Base-by-base conservation (phyloP, 495 filamentous ascomycete species). In the Talaromyces ruber region DNA sequence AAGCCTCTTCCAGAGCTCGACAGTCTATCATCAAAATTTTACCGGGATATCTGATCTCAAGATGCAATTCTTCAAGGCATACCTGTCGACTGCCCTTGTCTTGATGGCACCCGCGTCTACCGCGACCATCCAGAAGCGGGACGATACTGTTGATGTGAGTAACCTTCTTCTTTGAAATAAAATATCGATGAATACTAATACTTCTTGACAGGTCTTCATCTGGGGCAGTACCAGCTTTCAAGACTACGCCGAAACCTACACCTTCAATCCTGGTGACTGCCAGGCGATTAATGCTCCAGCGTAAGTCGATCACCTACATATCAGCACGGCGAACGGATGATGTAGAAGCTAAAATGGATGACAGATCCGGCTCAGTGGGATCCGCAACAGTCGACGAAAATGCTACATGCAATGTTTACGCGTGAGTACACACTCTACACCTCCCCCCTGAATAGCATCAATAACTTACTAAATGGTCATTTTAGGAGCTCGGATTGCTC, bases 321-420 rank as follows among this genome's bases (percentile, higher is more conserved):
- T 34, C n/a, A 24, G 7, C 30, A 47, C 24, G 25, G 26, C 4
- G 2, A 18, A 21, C 26, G 2, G 28, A 39, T 26, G 6, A 18
- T 3, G 2, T 45, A 21, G 3, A 18, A 6, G 18, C 26, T 30
- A 18, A 9, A 24, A 11, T 59, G 12, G 0, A 25, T n/a, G 0
- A 34, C 59, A 60, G 59, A 16, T 50, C 59, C 2, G 59, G 59
- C 4, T 9, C 2, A 0, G 59, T 60, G 4, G 59, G 59, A 0
- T 60, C 59, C 14, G 59, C 59, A 47, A 60, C 59, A 25, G 59
- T 60, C 16, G 59, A 60, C 22, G 26, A 50, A n/a, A 60, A 60
- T 26, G 59, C 59, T 14, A 50, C 18, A 4, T 60, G 59, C 59
- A 47, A 60, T 14, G 28, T 60, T 51, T 60, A 60, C 28, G 59